Evolutionary conservation across 163 green algal species (phyloP).

Genomic region (Chloromonas sp.): DNA sequence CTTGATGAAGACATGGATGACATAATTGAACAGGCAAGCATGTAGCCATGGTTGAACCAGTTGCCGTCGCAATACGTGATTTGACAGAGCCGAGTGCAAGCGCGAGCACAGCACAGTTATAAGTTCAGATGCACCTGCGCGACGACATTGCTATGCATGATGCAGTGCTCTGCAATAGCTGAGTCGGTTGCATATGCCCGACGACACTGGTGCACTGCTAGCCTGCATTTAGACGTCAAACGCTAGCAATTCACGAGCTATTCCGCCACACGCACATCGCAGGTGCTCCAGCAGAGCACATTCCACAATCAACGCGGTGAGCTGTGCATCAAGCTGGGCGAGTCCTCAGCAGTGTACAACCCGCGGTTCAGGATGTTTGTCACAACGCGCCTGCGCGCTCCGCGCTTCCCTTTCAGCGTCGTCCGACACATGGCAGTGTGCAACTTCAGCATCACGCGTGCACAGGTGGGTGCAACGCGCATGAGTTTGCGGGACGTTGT

Average conservation of each 20-base stretch:
- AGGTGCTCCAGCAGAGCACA: slow-evolving; percentile 11
- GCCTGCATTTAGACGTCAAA: too few relatives aligned
- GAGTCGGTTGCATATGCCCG: too few relatives aligned
- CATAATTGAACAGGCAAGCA: slow-evolving; percentile 31
- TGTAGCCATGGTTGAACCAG: too few relatives aligned
- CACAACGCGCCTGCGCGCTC: slow-evolving; percentile 15
- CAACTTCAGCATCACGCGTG: slow-evolving; percentile 36
- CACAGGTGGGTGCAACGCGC: not conserved
- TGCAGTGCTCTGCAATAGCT: too few relatives aligned
- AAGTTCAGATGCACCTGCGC: too few relatives aligned
- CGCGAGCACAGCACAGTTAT: too few relatives aligned
- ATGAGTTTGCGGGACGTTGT: too few relatives aligned
- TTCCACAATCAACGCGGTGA: slow-evolving; percentile 12
- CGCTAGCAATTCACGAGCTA: too few relatives aligned
- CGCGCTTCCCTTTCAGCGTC: slow-evolving; percentile 26
- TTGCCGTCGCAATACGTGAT: too few relatives aligned
- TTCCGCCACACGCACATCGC: not conserved
- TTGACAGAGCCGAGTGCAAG: too few relatives aligned
- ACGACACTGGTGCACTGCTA: too few relatives aligned
- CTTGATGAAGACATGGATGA: slow-evolving; percentile 40
- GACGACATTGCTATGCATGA: too few relatives aligned
- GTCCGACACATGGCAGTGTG: slow-evolving; percentile 19
- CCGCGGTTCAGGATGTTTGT: slow-evolving; percentile 23
- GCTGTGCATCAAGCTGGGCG: slow-evolving; percentile 21
- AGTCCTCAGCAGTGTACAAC: slow-evolving; percentile 9